phyloP scores from a whole-genome alignment of 306 rosid genomes.

The Acacia crassicarpa region DNA sequence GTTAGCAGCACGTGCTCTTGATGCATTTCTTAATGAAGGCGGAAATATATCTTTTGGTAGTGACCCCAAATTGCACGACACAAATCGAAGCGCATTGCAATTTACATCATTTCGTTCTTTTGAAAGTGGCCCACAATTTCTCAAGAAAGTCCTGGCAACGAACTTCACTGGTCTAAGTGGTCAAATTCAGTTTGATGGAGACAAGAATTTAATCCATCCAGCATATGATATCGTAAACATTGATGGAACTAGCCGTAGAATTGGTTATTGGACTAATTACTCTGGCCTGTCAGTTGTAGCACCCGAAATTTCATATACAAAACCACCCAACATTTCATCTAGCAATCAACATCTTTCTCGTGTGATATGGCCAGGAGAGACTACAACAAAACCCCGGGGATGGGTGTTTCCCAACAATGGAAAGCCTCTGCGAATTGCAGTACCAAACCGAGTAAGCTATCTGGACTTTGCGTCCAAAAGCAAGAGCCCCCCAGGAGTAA shows the following conservation, averaged over 20 bases:
- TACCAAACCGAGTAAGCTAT: slow-evolving; percentile 72
- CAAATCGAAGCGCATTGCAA: slow-evolving; percentile 51
- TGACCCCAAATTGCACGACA: slow-evolving; percentile 63
- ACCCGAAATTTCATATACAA: slow-evolving; percentile 58
- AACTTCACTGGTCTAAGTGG: slow-evolving; percentile 81
- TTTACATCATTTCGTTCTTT: slow-evolving; percentile 60
- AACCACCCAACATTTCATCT: slow-evolving; percentile 34
- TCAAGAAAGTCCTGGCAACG: slow-evolving; percentile 51
- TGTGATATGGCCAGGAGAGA: slow-evolving; percentile 90
- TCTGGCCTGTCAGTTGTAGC: slow-evolving; percentile 56
- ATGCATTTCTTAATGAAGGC: slow-evolving; percentile 61
- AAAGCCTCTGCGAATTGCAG: slow-evolving; percentile 73
- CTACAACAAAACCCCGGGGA: slow-evolving; percentile 53
- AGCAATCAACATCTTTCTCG: slow-evolving; percentile 47
- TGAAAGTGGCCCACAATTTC: slow-evolving; percentile 58
- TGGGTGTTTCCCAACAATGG: slow-evolving; percentile 97
- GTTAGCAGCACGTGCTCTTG: slow-evolving; percentile 82
- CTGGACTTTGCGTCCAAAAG: slow-evolving; percentile 60
- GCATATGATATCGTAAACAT: slow-evolving; percentile 76
- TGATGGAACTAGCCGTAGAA: slow-evolving; percentile 57
- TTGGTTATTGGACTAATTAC: slow-evolving; percentile 83
- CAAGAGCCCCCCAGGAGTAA: slow-evolving; percentile 64
- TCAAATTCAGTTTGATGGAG: slow-evolving; percentile 57
- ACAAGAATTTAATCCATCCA: slow-evolving; percentile 60
- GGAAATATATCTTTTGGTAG: slow-evolving; percentile 66